These are phyloP conservation scores for Coemansia sp. DNA, from an alignment of 192 early-diverging fungal genomes.

Conservation along the genomic window DNA sequence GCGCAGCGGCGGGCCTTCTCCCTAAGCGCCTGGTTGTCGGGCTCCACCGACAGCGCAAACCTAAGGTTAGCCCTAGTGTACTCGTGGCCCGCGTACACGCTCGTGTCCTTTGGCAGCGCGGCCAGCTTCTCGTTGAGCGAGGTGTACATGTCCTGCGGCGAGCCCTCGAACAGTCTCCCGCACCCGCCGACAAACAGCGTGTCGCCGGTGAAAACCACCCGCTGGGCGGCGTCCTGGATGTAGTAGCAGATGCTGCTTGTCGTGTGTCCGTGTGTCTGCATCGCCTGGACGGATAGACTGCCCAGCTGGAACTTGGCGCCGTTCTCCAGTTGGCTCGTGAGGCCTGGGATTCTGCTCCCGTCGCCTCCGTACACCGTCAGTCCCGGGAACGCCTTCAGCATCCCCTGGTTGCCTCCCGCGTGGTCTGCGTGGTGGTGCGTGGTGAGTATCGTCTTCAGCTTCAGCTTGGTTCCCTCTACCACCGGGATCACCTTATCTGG, in stretches of 20 bases:
- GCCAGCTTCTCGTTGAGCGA: conserved; percentile 71
- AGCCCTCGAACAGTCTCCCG: conserved; percentile 94
- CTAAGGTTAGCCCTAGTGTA: conserved; percentile 76
- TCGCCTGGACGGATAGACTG: conserved; percentile 66
- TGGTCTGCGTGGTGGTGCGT: conserved; percentile 96
- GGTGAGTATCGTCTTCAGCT: conserved; percentile 58
- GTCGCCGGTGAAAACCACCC: conserved; percentile 88
- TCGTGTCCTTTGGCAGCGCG: conserved; percentile 72
- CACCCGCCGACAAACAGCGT: conserved; percentile 84
- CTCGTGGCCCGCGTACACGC: conserved; percentile 93
- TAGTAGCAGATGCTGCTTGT: conserved; percentile 84
- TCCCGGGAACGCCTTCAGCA: conserved; percentile 59
- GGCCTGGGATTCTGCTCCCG: conserved; percentile 70
- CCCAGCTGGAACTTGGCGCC: conserved; percentile 77
- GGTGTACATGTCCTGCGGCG: conserved; percentile 79
- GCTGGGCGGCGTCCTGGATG: conserved; percentile 64
- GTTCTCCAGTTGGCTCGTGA: conserved; percentile 74
- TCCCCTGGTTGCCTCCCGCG: conserved; percentile 71
- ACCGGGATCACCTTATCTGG: conserved; percentile 68
- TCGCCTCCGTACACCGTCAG: conserved; percentile 85
- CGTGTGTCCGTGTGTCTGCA: conserved; percentile 88
- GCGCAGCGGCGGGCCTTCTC: conserved; percentile 67
- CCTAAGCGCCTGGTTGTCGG: conserved; percentile 67
- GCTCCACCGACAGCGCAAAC: conserved; percentile 82
- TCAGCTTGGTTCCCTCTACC: conserved; percentile 32